A percentile compares a stretch with the other conserved stretches of the same genome.
phyloP scores from a whole-genome alignment of 1,139 yeast species.

The Candida freyschussii region DNA sequence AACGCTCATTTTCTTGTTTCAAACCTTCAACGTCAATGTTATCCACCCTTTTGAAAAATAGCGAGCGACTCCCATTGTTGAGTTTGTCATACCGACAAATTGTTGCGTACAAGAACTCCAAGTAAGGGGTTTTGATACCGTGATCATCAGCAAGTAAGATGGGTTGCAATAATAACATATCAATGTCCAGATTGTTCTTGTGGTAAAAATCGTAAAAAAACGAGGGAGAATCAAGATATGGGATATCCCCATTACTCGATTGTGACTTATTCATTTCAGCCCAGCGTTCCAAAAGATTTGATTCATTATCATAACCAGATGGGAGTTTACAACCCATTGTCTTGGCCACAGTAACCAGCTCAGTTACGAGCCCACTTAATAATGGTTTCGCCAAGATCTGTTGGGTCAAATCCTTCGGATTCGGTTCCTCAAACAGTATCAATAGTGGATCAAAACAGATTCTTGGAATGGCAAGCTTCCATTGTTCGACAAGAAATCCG shows the following conservation, averaged over 20 bases:
- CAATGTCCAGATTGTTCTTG: constrained; percentile 55
- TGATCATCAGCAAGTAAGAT: constrained; percentile 82
- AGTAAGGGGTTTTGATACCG: constrained; percentile 80
- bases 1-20: constrained; percentile 11
- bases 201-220: constrained; percentile 60
- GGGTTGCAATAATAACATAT: constrained; percentile 75
- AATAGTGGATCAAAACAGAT: constrained; percentile 75
- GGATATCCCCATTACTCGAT: constrained; percentile 14
- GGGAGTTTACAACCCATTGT: constrained; percentile 74
- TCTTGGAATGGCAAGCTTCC: constrained; percentile 79
- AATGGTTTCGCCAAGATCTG: constrained; percentile 84
- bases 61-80: constrained; percentile 27
- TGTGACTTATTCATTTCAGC: constrained; percentile 25
- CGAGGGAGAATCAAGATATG: constrained; percentile 43
- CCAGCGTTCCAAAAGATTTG: constrained; percentile 53
- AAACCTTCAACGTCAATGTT: constrained; percentile 24
- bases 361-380: constrained; percentile 72
- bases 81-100: constrained; percentile 62
- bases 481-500: constrained; percentile 69
- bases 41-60: constrained; percentile 35
- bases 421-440: constrained; percentile 65
- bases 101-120: constrained; percentile 80
- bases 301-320: constrained; percentile 61
- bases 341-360: constrained; percentile 66
- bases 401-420: constrained; percentile 50